Conservation (phyloP, 179 eudicot species). For the Nepenthes alata region DNA sequence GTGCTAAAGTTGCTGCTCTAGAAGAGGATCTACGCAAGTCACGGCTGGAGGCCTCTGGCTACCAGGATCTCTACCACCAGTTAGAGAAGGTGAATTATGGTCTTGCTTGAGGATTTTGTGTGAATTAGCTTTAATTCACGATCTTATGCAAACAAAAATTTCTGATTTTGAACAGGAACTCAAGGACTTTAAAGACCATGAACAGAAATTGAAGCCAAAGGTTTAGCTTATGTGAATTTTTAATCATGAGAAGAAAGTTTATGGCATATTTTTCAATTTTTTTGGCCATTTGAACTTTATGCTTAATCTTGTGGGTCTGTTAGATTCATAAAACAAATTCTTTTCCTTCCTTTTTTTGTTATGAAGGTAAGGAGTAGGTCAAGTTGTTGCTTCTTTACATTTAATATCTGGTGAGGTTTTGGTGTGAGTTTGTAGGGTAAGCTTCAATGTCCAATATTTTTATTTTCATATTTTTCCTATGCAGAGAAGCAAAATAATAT, state of each 20-base stretch:
- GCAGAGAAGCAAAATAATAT: conserved; percentile 34
- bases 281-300: not conserved
- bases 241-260: not conserved
- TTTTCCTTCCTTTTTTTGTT: too few relatives aligned
- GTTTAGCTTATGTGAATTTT: conserved; percentile 20
- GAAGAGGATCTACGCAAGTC: conserved; percentile 63
- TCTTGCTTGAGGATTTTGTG: conserved; percentile 8
- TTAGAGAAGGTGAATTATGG: conserved; percentile 50
- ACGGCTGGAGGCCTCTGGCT: conserved; percentile 45
- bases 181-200: conserved; percentile 66
- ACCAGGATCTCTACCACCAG: conserved; percentile 35
- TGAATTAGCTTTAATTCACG: conserved; percentile 5
- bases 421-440: not conserved
- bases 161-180: conserved; percentile 52
- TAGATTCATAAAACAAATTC: not conserved
- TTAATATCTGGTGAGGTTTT: not conserved
- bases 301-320: not conserved
- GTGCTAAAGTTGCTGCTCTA: conserved; percentile 46
- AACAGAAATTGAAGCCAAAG: conserved; percentile 84
- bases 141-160: conserved; percentile 6
- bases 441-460: not conserved
- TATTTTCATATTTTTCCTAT: conserved; percentile 10
- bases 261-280: not conserved
- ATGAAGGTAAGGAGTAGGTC: too few relatives aligned
- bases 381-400: too few relatives aligned